A percentile compares a stretch with the other conserved stretches of the same genome.
These are phyloP conservation scores for Macadamia integrifolia DNA, from an alignment of 164 flowering plant species.

Conservation along the genomic window DNA sequence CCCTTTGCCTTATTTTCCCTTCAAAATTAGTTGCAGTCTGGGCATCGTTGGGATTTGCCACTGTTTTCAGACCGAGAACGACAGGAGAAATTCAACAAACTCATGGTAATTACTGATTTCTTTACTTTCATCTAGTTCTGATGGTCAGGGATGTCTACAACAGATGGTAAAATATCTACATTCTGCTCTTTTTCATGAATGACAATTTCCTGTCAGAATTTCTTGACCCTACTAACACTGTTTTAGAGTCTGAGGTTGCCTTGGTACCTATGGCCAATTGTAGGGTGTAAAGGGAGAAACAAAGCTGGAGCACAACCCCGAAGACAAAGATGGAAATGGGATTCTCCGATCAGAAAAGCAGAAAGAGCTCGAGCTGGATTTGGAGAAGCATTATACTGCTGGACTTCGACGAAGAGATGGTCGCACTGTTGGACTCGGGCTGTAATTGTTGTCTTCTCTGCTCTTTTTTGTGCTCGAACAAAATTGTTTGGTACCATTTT, in stretches of 20 bases:
- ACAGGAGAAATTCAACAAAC: constrained; percentile 95
- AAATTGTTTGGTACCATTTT: constrained; percentile 2
- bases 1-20: constrained; percentile 1
- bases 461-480: constrained; percentile 1
- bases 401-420: constrained; percentile 93
- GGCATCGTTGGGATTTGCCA: constrained; percentile 66
- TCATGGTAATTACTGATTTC: constrained; percentile 69
- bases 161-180: constrained; percentile 9
- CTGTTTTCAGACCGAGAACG: constrained; percentile 71
- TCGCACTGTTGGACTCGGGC: constrained; percentile 95
- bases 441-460: constrained; percentile 19
- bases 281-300: constrained; percentile 92
- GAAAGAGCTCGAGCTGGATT: constrained; percentile 66
- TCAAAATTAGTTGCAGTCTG: constrained; percentile 36
- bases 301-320: constrained; percentile 40
- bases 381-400: constrained; percentile 97
- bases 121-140: neutral
- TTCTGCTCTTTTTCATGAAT: constrained; percentile 11
- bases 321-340: constrained; percentile 26
- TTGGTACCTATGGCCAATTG: constrained; percentile 95
- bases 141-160: neutral
- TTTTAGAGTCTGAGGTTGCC: constrained; percentile 98
- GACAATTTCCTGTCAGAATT: constrained; percentile 13
- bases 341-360: constrained; percentile 56
- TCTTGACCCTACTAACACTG: constrained; percentile 63